Conservation (phyloP, 768 basidiomycete species). For the Amanita phalloides region DNA sequence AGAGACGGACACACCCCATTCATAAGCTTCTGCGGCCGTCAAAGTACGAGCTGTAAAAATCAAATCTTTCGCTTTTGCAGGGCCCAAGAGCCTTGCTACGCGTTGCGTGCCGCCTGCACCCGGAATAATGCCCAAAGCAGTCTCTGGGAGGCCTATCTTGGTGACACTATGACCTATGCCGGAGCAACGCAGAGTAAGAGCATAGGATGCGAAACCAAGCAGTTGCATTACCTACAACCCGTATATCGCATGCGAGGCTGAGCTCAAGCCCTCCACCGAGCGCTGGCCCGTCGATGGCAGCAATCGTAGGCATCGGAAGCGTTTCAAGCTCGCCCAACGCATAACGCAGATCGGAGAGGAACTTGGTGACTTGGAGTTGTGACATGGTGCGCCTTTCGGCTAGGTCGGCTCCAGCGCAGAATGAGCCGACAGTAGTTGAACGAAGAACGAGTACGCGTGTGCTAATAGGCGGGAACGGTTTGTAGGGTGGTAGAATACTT, state of each 20-base stretch:
- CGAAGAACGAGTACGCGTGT: conserved; percentile 76
- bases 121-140: conserved; percentile 71
- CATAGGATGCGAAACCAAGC: not conserved
- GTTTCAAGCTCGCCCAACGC: conserved; percentile 69
- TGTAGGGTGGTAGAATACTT: conserved; percentile 2
- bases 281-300: conserved; percentile 88
- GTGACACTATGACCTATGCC: conserved; percentile 49
- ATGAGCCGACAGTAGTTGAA: conserved; percentile 66
- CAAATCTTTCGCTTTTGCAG: conserved; percentile 75
- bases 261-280: conserved; percentile 90
- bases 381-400: conserved; percentile 80
- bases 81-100: conserved; percentile 64
- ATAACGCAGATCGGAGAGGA: conserved; percentile 65
- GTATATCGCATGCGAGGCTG: conserved; percentile 80
- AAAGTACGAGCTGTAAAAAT: conserved; percentile 75
- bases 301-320: conserved; percentile 82
- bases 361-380: conserved; percentile 58
- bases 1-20: conserved; percentile 43
- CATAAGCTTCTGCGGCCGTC: conserved; percentile 54
- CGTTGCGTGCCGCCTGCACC: conserved; percentile 89
- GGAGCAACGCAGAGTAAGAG: not conserved
- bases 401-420: conserved; percentile 91
- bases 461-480: conserved; percentile 2
- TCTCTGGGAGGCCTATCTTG: conserved; percentile 86
- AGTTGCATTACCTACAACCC: conserved; percentile 59